Evolutionary conservation across 2,329 filamentous ascomycete species (phyloP), one percentile per base, ranked within the genome.

Genomic region (Huntiella bhutanensis): DNA sequence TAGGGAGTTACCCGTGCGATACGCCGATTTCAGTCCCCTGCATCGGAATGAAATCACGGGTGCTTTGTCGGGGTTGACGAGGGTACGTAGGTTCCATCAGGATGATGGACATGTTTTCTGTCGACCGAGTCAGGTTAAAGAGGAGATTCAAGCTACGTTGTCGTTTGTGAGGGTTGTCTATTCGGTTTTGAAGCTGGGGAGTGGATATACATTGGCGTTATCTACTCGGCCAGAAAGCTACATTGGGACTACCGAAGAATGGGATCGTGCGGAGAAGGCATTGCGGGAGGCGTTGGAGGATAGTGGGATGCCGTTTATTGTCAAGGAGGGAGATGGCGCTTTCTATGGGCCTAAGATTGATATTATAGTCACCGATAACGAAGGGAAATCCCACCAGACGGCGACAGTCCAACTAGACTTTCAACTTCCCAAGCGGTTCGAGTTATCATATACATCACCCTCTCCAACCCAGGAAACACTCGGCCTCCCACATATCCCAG

Each of bases 341-440:
- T 93, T 93, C 57, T 93, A 93, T 56, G 85, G 86, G 0, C 85
- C 86, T 32, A 93, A 93, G 63, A 93, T 93, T 52, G 85, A 93
- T 56, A 82, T 93, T 39, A 75, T 92, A 35, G 62, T 93, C 40
- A 75, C 72, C 51, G 85, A 92, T 57, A 78, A 80, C 1, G 73
- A 83, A 55, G 83, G 82, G 5, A 92, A 88, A 57, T 82, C 86
- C 55, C 85, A 92, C 57, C 85, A 93, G 58, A 83, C 86, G 2
- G 86, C 84, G 3, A 92, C 85, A 0, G 80, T 93, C 43, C 85
- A 93, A 64, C 72, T 93, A 22, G 85, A 93, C 59, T 92, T 93
- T 59, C 86, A 93, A 60, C 68, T 93, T 2, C 85, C 85, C 1
- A 81, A 83, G 57, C 75, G 84, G 10, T 93, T 93, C 57, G 74